Conservation (phyloP, 495 filamentous ascomycete genomes). For the Opeltia flavorubescens region DNA sequence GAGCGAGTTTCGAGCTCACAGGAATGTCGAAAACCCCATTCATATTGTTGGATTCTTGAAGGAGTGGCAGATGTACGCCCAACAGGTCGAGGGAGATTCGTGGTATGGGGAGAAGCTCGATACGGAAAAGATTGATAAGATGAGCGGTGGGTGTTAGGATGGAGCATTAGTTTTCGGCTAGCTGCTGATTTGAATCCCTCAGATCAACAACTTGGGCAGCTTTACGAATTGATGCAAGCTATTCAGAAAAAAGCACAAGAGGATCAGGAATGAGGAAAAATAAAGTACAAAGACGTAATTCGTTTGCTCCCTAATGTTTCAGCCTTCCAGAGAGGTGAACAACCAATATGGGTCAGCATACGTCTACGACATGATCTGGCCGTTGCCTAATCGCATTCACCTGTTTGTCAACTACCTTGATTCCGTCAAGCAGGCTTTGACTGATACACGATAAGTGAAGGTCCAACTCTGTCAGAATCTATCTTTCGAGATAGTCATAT, state of each 20-base stretch:
- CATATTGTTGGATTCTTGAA: slow-evolving; percentile 92
- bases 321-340: too few relatives aligned
- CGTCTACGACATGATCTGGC: too few relatives aligned
- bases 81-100: slow-evolving; percentile 69
- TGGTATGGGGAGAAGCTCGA: slow-evolving; percentile 59
- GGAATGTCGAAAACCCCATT: slow-evolving; percentile 72
- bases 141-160: slow-evolving; percentile 65
- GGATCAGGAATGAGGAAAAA: slow-evolving; percentile 16
- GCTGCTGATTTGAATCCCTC: slow-evolving; percentile 4
- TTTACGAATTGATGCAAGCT: slow-evolving; percentile 87
- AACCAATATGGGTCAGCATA: too few relatives aligned
- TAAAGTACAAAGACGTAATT: slow-evolving; percentile 2
- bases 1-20: slow-evolving; percentile 74
- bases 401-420: too few relatives aligned
- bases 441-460: too few relatives aligned
- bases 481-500: too few relatives aligned
- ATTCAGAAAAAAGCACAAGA: slow-evolving; percentile 48
- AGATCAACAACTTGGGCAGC: slow-evolving; percentile 88
- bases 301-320: too few relatives aligned
- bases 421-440: too few relatives aligned
- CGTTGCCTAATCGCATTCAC: too few relatives aligned
- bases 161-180: neutral
- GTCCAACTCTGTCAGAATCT: too few relatives aligned
- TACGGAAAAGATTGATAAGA: slow-evolving; percentile 44
- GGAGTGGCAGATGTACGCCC: slow-evolving; percentile 92